phyloP scores from a whole-genome alignment of 2,329 filamentous ascomycete genomes.

The Colletotrichum godetiae region DNA sequence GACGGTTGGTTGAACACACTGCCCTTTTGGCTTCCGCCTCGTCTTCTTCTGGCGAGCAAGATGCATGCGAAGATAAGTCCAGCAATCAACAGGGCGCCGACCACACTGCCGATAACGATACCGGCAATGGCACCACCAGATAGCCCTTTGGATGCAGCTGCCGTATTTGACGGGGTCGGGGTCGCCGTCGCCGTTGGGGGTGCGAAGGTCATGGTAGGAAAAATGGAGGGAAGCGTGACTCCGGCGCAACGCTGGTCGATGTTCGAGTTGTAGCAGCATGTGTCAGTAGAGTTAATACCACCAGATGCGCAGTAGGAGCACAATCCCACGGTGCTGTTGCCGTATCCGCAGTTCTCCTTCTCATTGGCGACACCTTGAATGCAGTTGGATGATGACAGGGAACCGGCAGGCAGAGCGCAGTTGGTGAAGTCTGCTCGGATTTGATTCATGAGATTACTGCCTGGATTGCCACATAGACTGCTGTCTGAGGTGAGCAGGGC shows the following conservation, averaged over 20 bases:
- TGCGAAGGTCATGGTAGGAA: conserved; percentile 73
- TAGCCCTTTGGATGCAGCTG: conserved; percentile 56
- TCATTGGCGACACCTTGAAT: conserved; percentile 84
- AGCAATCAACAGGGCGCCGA: conserved; percentile 76
- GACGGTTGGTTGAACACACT: conserved; percentile 93
- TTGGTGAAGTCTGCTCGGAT: conserved; percentile 94
- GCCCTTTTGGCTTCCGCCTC: conserved; percentile 70
- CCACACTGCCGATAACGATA: conserved; percentile 84
- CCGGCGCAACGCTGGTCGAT: conserved; percentile 78
- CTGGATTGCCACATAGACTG: conserved; percentile 76
- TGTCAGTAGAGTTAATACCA: conserved; percentile 91
- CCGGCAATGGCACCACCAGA: conserved; percentile 92
- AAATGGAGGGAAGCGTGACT: conserved; percentile 82
- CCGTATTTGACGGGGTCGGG: conserved; percentile 42
- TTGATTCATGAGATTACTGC: conserved; percentile 74
- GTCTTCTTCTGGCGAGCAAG: conserved; percentile 59
- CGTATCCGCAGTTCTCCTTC: conserved; percentile 87
- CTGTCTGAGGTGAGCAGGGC: conserved; percentile 82
- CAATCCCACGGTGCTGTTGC: conserved; percentile 76
- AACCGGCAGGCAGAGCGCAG: conserved; percentile 84
- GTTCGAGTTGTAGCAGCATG: conserved; percentile 88
- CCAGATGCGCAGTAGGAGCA: conserved; percentile 89
- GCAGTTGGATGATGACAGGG: conserved; percentile 79
- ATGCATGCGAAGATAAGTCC: conserved; percentile 77
- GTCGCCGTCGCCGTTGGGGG: conserved; percentile 60